Conservation (phyloP, 208 protist genomes). For the Acanthamoeba sp. region DNA sequence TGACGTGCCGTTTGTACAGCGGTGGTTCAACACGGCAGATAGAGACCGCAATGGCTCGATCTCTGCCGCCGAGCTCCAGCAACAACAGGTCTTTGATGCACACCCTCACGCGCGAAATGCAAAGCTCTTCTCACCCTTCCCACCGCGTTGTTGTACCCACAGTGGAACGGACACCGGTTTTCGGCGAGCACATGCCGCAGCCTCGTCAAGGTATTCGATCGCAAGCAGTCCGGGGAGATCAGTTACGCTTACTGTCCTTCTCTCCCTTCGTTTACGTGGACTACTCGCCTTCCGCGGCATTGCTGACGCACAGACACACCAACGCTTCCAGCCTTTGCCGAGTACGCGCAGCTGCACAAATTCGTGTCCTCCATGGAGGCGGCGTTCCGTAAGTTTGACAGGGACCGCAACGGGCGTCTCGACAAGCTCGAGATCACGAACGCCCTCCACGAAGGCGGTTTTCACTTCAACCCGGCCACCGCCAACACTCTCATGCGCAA, state of each 20-base stretch:
- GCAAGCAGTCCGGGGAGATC: constrained; percentile 56
- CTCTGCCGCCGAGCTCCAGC: constrained; percentile 23
- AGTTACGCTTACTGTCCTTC: too few species aligned
- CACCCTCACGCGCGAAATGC: background rate
- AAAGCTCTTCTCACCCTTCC: too few species aligned
- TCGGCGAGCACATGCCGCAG: constrained; percentile 30
- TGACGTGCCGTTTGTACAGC: background rate
- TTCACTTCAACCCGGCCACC: constrained; percentile 60
- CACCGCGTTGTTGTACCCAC: background rate
- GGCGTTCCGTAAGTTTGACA: constrained; percentile 49
- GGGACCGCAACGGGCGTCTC: background rate
- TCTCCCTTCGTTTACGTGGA: too few species aligned
- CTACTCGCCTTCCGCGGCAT: background rate
- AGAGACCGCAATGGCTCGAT: constrained; percentile 53
- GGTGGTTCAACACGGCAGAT: constrained; percentile 48
- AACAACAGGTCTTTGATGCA: background rate
- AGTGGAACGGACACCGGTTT: constrained; percentile 55
- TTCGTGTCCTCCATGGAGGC: constrained; percentile 60
- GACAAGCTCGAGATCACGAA: constrained; percentile 47
- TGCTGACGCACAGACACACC: background rate
- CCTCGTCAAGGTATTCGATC: constrained; percentile 47
- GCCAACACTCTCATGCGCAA: constrained; percentile 59
- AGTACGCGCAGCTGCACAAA: constrained; percentile 68
- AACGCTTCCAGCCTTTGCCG: background rate
- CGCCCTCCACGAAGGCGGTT: constrained; percentile 22